Conservation (phyloP, 371 early-diverging fungal species). For the Zancudomyces culisetae region DNA sequence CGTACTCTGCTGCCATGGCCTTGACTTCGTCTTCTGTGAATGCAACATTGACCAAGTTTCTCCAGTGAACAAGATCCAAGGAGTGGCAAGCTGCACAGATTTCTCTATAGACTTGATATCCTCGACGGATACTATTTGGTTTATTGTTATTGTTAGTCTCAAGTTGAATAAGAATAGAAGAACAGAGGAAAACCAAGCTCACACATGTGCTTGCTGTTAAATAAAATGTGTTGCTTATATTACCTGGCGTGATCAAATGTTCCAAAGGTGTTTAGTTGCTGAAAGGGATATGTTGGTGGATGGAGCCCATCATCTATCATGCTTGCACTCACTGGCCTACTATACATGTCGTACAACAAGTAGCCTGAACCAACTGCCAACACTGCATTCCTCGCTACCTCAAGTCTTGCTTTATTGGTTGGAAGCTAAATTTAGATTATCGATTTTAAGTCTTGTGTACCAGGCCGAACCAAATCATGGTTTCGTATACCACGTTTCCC, state of each 20-base stretch:
- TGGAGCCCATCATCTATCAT: conserved; percentile 85
- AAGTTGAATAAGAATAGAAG: no score
- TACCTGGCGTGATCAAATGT: conserved; percentile 91
- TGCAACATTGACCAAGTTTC: conserved; percentile 81
- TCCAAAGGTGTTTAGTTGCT: conserved; percentile 53
- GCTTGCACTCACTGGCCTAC: conserved; percentile 21
- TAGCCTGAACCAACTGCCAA: conserved; percentile 18
- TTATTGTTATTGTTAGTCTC: not conserved
- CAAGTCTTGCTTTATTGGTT: no score
- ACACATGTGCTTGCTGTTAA: not conserved
- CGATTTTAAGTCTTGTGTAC: no score
- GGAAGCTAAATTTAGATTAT: no score
- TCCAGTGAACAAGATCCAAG: conserved; percentile 77
- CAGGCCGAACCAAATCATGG: no score
- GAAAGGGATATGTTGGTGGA: conserved; percentile 74
- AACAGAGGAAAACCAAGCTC: not conserved
- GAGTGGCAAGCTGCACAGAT: conserved; percentile 96
- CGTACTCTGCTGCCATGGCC: conserved; percentile 80
- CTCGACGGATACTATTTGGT: conserved; percentile 69
- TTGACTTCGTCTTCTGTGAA: conserved; percentile 87
- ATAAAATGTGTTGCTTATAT: no score
- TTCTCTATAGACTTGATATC: conserved; percentile 96
- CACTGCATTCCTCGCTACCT: no score
- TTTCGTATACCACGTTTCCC: no score
- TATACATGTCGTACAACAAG: conserved; percentile 14